These are phyloP conservation scores for Gnaphalium uliginosum DNA, from an alignment of 129 eudicot species.

Conservation along the genomic window DNA sequence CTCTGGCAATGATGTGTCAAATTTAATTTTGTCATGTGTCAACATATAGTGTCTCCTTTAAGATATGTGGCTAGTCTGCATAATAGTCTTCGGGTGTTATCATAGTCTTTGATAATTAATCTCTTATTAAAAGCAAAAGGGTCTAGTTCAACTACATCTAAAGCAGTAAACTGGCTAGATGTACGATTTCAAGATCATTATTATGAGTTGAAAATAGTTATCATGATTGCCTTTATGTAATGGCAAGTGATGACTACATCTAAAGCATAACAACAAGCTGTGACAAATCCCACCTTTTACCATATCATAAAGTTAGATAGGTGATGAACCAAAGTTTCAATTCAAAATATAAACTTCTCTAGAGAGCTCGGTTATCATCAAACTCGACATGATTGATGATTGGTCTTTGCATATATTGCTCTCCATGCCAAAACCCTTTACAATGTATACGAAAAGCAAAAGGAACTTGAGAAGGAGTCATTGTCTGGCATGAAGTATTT, in stretches of 20 bases:
- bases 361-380: neutral
- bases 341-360: neutral
- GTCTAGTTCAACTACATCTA: neutral
- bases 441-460: neutral
- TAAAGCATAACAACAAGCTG: neutral
- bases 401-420: neutral
- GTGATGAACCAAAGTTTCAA: neutral
- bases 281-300: conserved; percentile 8
- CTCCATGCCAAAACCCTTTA: conserved; percentile 15
- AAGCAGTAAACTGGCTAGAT: neutral
- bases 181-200: neutral
- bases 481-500: conserved; percentile 6
- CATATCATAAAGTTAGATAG: conserved; percentile 9
- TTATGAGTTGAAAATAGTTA: neutral
- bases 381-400: neutral
- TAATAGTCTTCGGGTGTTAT: neutral
- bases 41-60: too few species aligned
- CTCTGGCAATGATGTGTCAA: neutral
- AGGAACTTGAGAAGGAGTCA: neutral
- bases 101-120: too few species aligned
- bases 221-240: too few species aligned
- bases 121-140: neutral
- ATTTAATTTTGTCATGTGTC: neutral
- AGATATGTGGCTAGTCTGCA: neutral
- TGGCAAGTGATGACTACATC: too few species aligned